Evolutionary conservation across 2,329 filamentous ascomycete genomes (phyloP), one percentile per base, ranked within the genome.

Genomic region (Dothistroma pini): DNA sequence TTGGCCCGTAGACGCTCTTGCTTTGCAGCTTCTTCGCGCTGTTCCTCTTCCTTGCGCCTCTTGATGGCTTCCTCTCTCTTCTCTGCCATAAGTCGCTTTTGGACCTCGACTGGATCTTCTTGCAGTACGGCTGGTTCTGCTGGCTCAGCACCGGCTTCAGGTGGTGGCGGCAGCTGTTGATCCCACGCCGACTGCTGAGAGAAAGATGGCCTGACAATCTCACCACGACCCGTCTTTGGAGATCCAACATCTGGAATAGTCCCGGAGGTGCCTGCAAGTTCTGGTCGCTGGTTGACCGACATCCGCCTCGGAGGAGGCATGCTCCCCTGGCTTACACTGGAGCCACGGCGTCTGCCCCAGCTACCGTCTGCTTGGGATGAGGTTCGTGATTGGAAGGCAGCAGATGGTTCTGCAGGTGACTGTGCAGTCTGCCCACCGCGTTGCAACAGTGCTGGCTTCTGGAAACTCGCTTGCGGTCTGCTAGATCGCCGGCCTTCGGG

Each of bases 241-340:
- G 64, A 68, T 12, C 55, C 54, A 47, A 52, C 60, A 29, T 63
- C 58, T 25, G 54, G 50, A 21, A 55, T 25, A 8, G 56, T 49
- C 47, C 63, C 64, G 21, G 66, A 62, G 21, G 65, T 67, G 31
- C 55, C 59, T 35, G 61, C 59, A 41, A 75, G 69, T 35, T 77
- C 74, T 56, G 79, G 79, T 59, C 76, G 74, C 64, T 79, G 79
- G 64, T 79, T 65, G 50, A 69, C 78, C 0, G 84, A 87, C 78
- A 83, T 82, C 35, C 89, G 85, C 67, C 88, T 84, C 68, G 83
- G 82, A 65, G 87, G 84, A 41, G 84, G 82, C 62, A 89, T 88
- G 74, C 91, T 96, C 61, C 89, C 90, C 58, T 91, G 92, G 74
- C 93, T 97, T 47, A 96, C 89, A 1, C 93, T 97, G 16, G 93